phyloP scores from a whole-genome alignment of 2,329 filamentous ascomycete species.

The Cordyceps fumosorosea region DNA sequence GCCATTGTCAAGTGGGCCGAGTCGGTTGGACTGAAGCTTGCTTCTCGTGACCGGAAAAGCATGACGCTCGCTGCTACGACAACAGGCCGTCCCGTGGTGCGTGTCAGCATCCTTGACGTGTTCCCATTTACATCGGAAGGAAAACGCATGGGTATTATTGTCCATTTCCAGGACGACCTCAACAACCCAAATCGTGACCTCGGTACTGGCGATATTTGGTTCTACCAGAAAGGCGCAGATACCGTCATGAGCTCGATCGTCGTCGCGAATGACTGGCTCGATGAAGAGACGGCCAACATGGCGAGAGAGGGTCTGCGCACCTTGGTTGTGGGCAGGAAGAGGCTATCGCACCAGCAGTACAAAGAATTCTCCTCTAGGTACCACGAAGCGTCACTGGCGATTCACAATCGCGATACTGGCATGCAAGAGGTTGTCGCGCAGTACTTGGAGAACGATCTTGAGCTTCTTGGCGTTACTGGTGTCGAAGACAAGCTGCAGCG shows the following conservation, averaged over 20 bases:
- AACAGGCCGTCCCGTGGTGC: conserved; percentile 67
- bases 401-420: conserved; percentile 71
- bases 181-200: conserved; percentile 43
- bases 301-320: conserved; percentile 91
- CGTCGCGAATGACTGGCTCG: conserved; percentile 93
- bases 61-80: conserved; percentile 77
- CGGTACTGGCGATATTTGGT: conserved; percentile 79
- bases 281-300: conserved; percentile 99
- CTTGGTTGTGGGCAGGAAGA: conserved; percentile 88
- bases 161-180: conserved; percentile 65
- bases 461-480: conserved; percentile 92
- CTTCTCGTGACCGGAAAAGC: conserved; percentile 77
- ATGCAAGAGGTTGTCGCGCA: conserved; percentile 76
- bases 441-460: conserved; percentile 79
- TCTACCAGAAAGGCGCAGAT: conserved; percentile 97
- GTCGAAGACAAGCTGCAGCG: conserved; percentile 95
- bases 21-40: conserved; percentile 76
- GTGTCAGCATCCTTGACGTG: conserved; percentile 82
- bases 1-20: conserved; percentile 96
- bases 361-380: conserved; percentile 69
- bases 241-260: conserved; percentile 98
- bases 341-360: conserved; percentile 72
- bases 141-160: conserved; percentile 96
- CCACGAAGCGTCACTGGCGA: conserved; percentile 71
- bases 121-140: conserved; percentile 98